Percentiles rank a stretch among this genome's conserved stretches.
Evolutionary conservation across 306 rosid genomes (phyloP).

Genomic region (Quillaja saponaria): DNA sequence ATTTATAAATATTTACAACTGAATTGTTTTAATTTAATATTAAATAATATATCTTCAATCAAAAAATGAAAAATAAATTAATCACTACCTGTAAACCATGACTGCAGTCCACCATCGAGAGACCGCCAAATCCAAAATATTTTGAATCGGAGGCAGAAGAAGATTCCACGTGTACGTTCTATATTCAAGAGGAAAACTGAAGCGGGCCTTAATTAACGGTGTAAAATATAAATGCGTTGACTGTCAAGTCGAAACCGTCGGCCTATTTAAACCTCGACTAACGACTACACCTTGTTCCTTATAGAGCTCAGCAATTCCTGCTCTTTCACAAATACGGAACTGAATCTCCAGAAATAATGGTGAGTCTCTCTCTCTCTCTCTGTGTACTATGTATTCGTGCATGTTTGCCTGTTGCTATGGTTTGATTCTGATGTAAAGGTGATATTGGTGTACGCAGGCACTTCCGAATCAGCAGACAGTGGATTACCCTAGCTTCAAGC

Average conservation of each 20-base stretch:
- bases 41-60: no score
- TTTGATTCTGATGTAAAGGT: neutral
- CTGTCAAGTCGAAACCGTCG: conserved; percentile 10
- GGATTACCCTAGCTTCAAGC: conserved; percentile 40
- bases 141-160: neutral
- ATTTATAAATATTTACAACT: no score
- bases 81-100: no score
- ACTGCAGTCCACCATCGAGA: no score
- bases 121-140: neutral
- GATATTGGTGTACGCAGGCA: conserved; percentile 17
- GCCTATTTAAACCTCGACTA: neutral
- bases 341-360: neutral
- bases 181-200: conserved; percentile 33
- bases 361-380: conserved; percentile 2
- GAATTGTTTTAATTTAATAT: no score
- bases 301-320: no score
- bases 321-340: no score
- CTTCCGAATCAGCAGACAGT: conserved; percentile 30
- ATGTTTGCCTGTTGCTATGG: neutral
- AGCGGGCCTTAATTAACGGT: conserved; percentile 34
- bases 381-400: neutral
- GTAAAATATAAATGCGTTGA: conserved; percentile 13
- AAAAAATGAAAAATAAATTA: no score
- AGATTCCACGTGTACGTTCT: conserved; percentile 11
- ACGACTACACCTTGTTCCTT: neutral